Evolutionary conservation across 345 rosid genomes (phyloP).

Genomic region (thale cress (Arabidopsis thaliana)): TAIR10.1 NC_003070.9:8987501-8988000

Average conservation of each 20-base stretch:
- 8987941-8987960: neutral
- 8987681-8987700: slow-evolving; percentile 1
- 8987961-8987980: neutral
- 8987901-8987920: neutral
- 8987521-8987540: too few species aligned
- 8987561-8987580: neutral
- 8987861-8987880: slow-evolving; percentile 35
- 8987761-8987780: neutral
- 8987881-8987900: slow-evolving; percentile 47
- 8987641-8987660: neutral
- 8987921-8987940: slow-evolving; percentile 15
- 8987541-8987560: too few species aligned
- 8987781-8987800: slow-evolving; percentile 6
- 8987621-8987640: slow-evolving; percentile 23
- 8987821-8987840: slow-evolving; percentile 8
- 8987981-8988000: neutral
- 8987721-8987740: slow-evolving; percentile 7
- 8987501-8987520: too few species aligned
- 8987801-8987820: slow-evolving; percentile 56
- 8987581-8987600: neutral
- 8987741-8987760: slow-evolving; percentile 1
- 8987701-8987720: neutral
- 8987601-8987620: slow-evolving; percentile 19
- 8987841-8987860: slow-evolving; percentile 22
- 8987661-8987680: slow-evolving; percentile 18